Evolutionary conservation across 169 alveolate genomes (phyloP), one percentile per base, ranked within the genome.

Genomic region (Amoebophrya sp.): DNA sequence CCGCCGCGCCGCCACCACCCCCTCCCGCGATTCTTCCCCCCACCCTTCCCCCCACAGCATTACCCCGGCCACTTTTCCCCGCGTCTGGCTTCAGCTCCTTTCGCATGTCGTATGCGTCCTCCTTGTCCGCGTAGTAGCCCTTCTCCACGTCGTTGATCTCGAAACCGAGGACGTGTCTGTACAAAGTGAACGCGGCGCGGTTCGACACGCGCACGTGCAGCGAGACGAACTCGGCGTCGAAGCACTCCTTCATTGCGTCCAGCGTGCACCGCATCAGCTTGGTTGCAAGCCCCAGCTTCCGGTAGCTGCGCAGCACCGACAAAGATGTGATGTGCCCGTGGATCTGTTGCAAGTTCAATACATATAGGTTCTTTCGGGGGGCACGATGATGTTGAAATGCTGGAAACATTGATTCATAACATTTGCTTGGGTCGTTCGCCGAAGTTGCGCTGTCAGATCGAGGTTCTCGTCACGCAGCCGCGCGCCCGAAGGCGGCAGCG

Each of bases 231-330:
- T 93, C 97, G 40, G 97, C 97, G 70, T 93, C 95, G 94, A 93
- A 96, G 69, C 93, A 91, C 41, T 93, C 95, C 78, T 92, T 90
- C 98, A 97, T 97, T 40, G 96, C 98, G 16, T 92, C 48, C 90
- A 92, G 94, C 5, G 94, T 90, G 41, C 50, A 4, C 10, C 41
- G 87, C 94, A 92, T 92, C 38, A 97, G 94, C 89, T 95, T 96
- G 70, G 96, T 95, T 5, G 99, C 98, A 2, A 97, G 92, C 29
- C 99, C 99, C 18, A 96, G 96, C 92, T 95, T 95, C 91, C 99
- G 91, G 92, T 96, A 95, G 31, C 96, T 91, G 88, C 99, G 92
- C 69, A 96, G 94, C 0, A 97, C 98, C 41, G 97, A 95, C 2
- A 97, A 92, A 18, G 97, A 95, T 0, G 99, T 97, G 70, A 97